A percentile compares a stretch with the other conserved stretches of the same genome.
Evolutionary conservation across 352 stramenopile genomes (phyloP).

Genomic region (Lagenidium giganteum): DNA sequence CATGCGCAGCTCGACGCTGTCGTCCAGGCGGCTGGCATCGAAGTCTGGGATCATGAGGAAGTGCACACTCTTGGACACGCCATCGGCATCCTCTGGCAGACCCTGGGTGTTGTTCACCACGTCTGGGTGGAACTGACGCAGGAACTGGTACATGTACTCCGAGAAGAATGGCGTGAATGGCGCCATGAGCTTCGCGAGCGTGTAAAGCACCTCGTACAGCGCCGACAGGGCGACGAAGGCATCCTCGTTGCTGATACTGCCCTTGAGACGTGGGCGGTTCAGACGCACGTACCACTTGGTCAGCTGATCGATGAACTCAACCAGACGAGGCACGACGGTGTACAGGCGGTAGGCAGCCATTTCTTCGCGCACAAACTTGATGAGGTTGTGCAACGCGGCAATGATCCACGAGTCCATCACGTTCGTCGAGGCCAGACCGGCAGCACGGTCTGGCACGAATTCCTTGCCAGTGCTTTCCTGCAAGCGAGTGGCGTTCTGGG

Average conservation of each 20-base stretch:
- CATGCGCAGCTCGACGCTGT: slow-evolving; percentile 92
- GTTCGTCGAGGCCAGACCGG: slow-evolving; percentile 91
- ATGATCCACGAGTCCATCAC: slow-evolving; percentile 99
- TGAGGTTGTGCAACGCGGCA: slow-evolving; percentile 95
- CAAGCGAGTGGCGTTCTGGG: slow-evolving; percentile 94
- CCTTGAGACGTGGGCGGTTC: slow-evolving; percentile 98
- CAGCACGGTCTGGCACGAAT: slow-evolving; percentile 90
- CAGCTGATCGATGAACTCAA: slow-evolving; percentile 98
- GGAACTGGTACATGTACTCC: slow-evolving; percentile 99
- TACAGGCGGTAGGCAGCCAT: slow-evolving; percentile 99
- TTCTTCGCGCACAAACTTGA: slow-evolving; percentile 97
- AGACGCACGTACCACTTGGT: slow-evolving; percentile 99
- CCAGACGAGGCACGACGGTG: slow-evolving; percentile 97
- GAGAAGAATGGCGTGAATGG: slow-evolving; percentile 99
- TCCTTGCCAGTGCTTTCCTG: slow-evolving; percentile 75
- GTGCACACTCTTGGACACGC: slow-evolving; percentile 93
- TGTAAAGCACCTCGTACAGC: slow-evolving; percentile 98
- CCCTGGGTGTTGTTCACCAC: slow-evolving; percentile 48
- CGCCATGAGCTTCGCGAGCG: slow-evolving; percentile 94
- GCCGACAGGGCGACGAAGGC: slow-evolving; percentile 85
- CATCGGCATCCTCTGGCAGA: slow-evolving; percentile 85
- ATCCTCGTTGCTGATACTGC: slow-evolving; percentile 85
- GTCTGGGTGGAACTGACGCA: slow-evolving; percentile 94
- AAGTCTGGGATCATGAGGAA: slow-evolving; percentile 95
- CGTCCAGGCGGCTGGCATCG: slow-evolving; percentile 91